A percentile compares a stretch with the other conserved stretches of the same genome.
phyloP scores from a whole-genome alignment of 306 rosid species.

The Cucumis cinereus region DNA sequence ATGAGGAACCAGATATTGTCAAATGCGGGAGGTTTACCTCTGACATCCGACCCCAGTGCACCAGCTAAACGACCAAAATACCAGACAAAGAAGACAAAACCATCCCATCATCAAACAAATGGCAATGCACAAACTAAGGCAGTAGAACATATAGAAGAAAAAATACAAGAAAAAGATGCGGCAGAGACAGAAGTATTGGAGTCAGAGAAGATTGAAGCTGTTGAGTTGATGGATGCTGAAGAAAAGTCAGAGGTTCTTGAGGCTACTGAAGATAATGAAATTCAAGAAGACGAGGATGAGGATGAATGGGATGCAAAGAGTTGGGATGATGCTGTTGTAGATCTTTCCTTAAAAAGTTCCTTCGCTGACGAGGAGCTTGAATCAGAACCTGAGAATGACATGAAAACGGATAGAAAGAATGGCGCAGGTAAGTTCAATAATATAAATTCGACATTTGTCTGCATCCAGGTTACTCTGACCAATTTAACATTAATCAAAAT shows the following conservation, averaged over 20 bases:
- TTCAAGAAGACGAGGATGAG: slow-evolving; percentile 61
- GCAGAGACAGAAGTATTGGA: slow-evolving; percentile 29
- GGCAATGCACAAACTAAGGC: slow-evolving; percentile 36
- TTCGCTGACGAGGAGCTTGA: slow-evolving; percentile 91
- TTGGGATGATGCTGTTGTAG: slow-evolving; percentile 75
- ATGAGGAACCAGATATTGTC: slow-evolving; percentile 70
- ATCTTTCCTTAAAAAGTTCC: slow-evolving; percentile 43
- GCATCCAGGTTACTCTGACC: background rate
- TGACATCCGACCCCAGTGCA: slow-evolving; percentile 34
- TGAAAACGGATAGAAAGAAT: slow-evolving; percentile 33
- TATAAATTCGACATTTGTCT: background rate
- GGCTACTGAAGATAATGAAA: slow-evolving; percentile 38
- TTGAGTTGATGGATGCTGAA: slow-evolving; percentile 27
- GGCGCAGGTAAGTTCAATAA: slow-evolving; percentile 33
- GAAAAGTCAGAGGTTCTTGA: slow-evolving; percentile 45
- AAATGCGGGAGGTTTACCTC: slow-evolving; percentile 33
- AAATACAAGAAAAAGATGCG: slow-evolving; percentile 29
- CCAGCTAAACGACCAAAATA: slow-evolving; percentile 67
- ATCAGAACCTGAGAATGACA: slow-evolving; percentile 39
- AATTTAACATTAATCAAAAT: background rate
- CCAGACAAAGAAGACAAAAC: slow-evolving; percentile 61
- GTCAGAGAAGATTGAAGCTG: slow-evolving; percentile 51
- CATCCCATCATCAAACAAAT: slow-evolving; percentile 36
- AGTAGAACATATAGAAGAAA: slow-evolving; percentile 38
- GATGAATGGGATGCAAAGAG: slow-evolving; percentile 97